Evolutionary conservation across 495 filamentous ascomycete genomes (phyloP), one percentile per base, ranked within the genome.

Genomic region (Tuber aestivum): DNA sequence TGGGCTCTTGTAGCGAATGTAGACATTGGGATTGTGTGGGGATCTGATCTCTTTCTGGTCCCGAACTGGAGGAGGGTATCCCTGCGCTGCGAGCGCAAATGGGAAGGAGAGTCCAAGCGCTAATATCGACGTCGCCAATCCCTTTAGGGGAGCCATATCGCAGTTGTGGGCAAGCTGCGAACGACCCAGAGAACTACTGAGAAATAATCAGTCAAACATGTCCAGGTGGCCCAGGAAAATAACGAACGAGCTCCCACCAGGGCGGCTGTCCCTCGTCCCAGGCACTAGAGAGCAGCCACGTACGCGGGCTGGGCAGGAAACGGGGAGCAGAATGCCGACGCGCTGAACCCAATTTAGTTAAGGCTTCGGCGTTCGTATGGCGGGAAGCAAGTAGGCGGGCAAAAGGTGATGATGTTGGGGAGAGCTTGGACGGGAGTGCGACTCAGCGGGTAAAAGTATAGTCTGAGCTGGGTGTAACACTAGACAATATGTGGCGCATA

Each of bases 1-100:
- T 1, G 81, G 81, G 27, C 70, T 77, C 74, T 83, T 83, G 70
- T 81, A 83, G 18, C 79, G 78, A 40, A 83, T 74, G 18, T 72
- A 70, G 20, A 83, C 74, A 16, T 77, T 32, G 10, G 74, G 76
- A 27, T 83, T 77, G 37, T 80, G 72, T 14, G 74, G 70, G 16
- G 81, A 68, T 27, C 71, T 48, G 37, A 83, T 78, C 44, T 73
- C 74, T 21, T 74, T 70, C 14, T 72, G 70, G 38, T 56, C 74
- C 7, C 45, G 74, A 16, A 83, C 74, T 0, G 74, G 81, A 21
- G 81, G 81, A 35, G 81, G 81, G 44, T 82, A 79, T 44, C 75
- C 75, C 44, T 82, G 72, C 16, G 77, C 80, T 23, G 37, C 70
- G 35, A 32, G n/a, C 37, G 56, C 10, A 75, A 50, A 79, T 37